Evolutionary conservation across 1,284 basidiomycete genomes (phyloP).

Genomic region (Irpex sp.): DNA sequence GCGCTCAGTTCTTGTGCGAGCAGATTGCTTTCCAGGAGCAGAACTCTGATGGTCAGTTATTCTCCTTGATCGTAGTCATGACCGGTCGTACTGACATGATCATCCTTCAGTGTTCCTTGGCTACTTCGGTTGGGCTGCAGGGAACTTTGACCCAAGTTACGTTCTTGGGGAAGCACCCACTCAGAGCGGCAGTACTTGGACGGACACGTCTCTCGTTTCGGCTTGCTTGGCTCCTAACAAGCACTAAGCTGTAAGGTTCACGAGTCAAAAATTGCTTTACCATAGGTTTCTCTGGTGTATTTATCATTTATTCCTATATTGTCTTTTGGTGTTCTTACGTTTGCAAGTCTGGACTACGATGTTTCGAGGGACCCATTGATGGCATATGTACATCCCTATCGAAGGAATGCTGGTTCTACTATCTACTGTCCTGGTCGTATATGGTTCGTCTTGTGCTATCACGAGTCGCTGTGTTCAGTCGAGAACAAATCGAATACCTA

Average conservation of each 20-base stretch:
- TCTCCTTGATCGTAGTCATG: background rate
- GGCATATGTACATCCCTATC: background rate
- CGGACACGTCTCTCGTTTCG: conserved; percentile 37
- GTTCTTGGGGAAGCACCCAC: conserved; percentile 37
- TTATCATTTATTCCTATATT: background rate
- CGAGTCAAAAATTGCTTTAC: background rate
- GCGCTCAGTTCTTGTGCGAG: conserved; percentile 42
- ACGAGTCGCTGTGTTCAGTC: no score
- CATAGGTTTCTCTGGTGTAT: background rate
- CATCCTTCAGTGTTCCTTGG: conserved; percentile 33
- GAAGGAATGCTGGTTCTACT: no score
- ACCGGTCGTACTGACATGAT: background rate
- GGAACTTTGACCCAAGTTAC: conserved; percentile 31
- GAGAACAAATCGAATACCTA: no score
- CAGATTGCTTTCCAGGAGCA: conserved; percentile 48
- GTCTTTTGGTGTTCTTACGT: background rate
- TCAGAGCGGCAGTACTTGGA: conserved; percentile 34
- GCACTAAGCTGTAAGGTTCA: background rate
- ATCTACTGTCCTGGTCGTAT: no score
- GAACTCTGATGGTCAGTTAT: conserved; percentile 44
- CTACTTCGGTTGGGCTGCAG: conserved; percentile 44
- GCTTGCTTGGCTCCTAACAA: conserved; percentile 36
- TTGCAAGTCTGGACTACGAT: no score
- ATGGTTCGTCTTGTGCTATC: no score
- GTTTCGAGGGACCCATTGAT: background rate